Evolutionary conservation across 345 rosid species (phyloP).

Genomic region (Ricinus communis): DNA sequence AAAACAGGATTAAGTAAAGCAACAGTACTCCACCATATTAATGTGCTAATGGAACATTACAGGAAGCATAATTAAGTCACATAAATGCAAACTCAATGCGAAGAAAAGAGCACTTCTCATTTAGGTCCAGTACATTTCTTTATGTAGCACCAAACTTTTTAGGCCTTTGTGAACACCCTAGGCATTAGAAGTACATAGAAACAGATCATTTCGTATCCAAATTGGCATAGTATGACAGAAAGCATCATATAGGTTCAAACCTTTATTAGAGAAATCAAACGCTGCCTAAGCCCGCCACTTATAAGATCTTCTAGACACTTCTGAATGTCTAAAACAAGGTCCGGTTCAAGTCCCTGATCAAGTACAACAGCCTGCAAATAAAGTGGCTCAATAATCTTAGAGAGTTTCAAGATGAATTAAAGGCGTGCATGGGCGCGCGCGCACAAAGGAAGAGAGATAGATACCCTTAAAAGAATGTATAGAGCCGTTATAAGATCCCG

Average conservation of each 20-base stretch:
- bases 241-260: conserved; percentile 27
- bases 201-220: background rate
- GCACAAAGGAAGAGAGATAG: conserved; percentile 6
- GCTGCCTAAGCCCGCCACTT: conserved; percentile 70
- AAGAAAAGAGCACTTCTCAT: background rate
- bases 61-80: background rate
- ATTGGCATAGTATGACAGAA: background rate
- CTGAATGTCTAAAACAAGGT: conserved; percentile 71
- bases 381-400: conserved; percentile 14
- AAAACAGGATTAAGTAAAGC: background rate
- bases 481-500: conserved; percentile 77
- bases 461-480: conserved; percentile 74
- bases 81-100: background rate
- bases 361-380: conserved; percentile 79
- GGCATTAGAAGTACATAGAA: background rate
- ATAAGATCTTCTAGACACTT: conserved; percentile 75
- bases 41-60: background rate
- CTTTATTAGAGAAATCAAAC: conserved; percentile 76
- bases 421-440: background rate
- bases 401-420: conserved; percentile 16
- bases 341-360: conserved; percentile 78
- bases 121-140: too few relatives aligned
- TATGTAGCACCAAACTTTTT: background rate
- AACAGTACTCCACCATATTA: background rate
- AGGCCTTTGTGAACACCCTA: background rate